A percentile compares a stretch with the other conserved stretches of the same genome.
Conservation (phyloP, 108 stramenopile species). For the Stephanodiscus triporus region DNA sequence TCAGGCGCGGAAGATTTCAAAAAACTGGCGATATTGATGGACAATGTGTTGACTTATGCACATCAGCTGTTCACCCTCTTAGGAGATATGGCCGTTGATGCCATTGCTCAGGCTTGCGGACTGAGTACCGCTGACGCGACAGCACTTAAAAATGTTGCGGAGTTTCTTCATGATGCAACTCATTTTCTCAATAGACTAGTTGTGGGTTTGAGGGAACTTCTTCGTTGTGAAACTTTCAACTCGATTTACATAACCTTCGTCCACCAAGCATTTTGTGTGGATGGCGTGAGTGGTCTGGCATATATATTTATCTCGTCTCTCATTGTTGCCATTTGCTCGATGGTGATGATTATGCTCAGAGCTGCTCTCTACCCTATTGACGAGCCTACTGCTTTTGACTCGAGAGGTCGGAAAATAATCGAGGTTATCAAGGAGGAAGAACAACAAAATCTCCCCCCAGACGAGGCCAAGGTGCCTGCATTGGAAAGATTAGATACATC, state of each 20-base stretch:
- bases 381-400: background rate
- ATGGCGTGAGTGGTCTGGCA: slow-evolving; percentile 17
- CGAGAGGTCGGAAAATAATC: background rate
- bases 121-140: slow-evolving; percentile 4
- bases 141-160: background rate
- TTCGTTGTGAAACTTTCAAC: slow-evolving; percentile 16
- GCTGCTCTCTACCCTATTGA: slow-evolving; percentile 12
- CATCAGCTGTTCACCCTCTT: slow-evolving; percentile 19
- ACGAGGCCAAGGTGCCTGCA: too few relatives aligned
- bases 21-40: background rate
- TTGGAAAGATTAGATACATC: too few relatives aligned
- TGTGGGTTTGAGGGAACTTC: slow-evolving; percentile 5
- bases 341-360: slow-evolving; percentile 12
- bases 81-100: slow-evolving; percentile 1
- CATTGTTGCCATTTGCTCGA: slow-evolving; percentile 2
- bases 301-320: slow-evolving; percentile 8
- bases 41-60: background rate
- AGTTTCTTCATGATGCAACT: background rate
- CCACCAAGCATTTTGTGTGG: slow-evolving; percentile 9
- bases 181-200: slow-evolving; percentile 6
- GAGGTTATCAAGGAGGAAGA: slow-evolving; percentile 1
- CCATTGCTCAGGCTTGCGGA: slow-evolving; percentile 23
- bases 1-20: slow-evolving; percentile 1
- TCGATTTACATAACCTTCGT: slow-evolving; percentile 24
- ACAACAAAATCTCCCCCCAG: background rate